Percentiles rank a stretch among this genome's conserved stretches.
Evolutionary conservation across 1,284 basidiomycete species (phyloP).

Genomic region (Phylloporus sp.): DNA sequence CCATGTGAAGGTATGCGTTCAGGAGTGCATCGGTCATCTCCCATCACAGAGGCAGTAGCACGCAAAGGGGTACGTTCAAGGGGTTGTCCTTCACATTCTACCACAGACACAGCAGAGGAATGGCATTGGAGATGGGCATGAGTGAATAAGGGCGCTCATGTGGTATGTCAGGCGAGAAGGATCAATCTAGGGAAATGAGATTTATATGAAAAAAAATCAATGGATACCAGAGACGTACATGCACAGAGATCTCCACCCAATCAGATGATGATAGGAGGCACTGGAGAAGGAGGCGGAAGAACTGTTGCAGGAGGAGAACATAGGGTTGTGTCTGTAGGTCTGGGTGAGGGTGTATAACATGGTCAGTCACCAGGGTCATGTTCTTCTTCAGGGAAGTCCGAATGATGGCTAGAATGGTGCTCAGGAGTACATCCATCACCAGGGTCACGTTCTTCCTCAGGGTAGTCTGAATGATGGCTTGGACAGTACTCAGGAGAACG

Average conservation of each 20-base stretch:
- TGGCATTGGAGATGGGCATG: slow-evolving; percentile 7
- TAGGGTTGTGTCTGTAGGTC: slow-evolving; percentile 19
- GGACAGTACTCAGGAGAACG: slow-evolving; percentile 18
- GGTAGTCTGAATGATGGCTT: slow-evolving; percentile 28
- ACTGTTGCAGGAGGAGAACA: slow-evolving; percentile 11
- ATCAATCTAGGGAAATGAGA: slow-evolving; percentile 20
- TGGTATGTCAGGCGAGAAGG: slow-evolving; percentile 21
- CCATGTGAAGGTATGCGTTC: slow-evolving; percentile 22
- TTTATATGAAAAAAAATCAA: slow-evolving; percentile 18
- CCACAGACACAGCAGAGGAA: slow-evolving; percentile 24
- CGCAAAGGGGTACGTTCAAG: slow-evolving; percentile 23
- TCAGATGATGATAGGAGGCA: slow-evolving; percentile 39
- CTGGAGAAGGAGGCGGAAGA: slow-evolving; percentile 30
- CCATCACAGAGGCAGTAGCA: slow-evolving; percentile 13
- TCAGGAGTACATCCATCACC: slow-evolving; percentile 16
- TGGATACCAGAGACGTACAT: slow-evolving; percentile 25
- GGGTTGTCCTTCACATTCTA: slow-evolving; percentile 7
- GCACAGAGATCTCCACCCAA: slow-evolving; percentile 30
- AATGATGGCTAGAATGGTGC: no score
- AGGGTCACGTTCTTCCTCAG: slow-evolving; percentile 27
- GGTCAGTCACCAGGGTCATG: slow-evolving; percentile 23
- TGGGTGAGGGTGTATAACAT: slow-evolving; percentile 15
- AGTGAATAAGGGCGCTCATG: slow-evolving; percentile 21
- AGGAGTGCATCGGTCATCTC: slow-evolving; percentile 10
- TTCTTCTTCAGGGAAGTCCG: no score